Evolutionary conservation across 2,329 filamentous ascomycete genomes (phyloP).

Genomic region (Alternaria longipes): DNA sequence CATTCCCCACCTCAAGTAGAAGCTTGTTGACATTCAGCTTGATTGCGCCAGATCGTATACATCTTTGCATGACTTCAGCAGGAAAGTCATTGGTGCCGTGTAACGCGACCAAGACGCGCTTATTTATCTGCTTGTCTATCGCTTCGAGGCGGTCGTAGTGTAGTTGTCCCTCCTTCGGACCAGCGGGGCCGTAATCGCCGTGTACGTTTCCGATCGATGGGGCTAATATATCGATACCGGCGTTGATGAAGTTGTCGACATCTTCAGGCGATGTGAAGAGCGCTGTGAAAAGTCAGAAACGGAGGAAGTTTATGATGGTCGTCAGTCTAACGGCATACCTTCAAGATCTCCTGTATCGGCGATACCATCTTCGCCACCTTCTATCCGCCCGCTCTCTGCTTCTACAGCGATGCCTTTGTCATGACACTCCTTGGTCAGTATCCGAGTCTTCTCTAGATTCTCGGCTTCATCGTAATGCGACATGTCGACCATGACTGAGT

Average conservation of each 20-base stretch:
- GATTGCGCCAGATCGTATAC: constrained; percentile 62
- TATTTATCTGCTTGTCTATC: constrained; percentile 45
- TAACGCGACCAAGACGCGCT: constrained; percentile 60
- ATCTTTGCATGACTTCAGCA: constrained; percentile 60
- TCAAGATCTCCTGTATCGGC: constrained; percentile 71
- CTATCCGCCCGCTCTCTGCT: constrained; percentile 74
- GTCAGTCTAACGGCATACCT: constrained; percentile 44
- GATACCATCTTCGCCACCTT: constrained; percentile 78
- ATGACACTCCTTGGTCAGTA: constrained; percentile 70
- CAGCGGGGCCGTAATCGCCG: constrained; percentile 73
- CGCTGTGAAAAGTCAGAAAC: constrained; percentile 24
- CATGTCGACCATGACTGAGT: constrained; percentile 82
- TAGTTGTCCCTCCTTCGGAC: constrained; percentile 50
- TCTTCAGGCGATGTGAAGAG: constrained; percentile 73
- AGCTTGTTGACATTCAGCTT: constrained; percentile 69
- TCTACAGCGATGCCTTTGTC: constrained; percentile 72
- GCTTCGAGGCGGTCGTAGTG: constrained; percentile 43
- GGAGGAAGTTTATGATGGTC: neutral
- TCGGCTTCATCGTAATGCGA: constrained; percentile 76
- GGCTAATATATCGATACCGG: constrained; percentile 76
- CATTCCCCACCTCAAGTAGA: constrained; percentile 58
- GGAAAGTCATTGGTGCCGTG: constrained; percentile 67
- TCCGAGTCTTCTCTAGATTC: constrained; percentile 70
- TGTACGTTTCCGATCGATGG: constrained; percentile 80
- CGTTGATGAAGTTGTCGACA: constrained; percentile 73